Evolutionary conservation across 2,329 filamentous ascomycete species (phyloP).

Genomic region (Beauveria medogensis): DNA sequence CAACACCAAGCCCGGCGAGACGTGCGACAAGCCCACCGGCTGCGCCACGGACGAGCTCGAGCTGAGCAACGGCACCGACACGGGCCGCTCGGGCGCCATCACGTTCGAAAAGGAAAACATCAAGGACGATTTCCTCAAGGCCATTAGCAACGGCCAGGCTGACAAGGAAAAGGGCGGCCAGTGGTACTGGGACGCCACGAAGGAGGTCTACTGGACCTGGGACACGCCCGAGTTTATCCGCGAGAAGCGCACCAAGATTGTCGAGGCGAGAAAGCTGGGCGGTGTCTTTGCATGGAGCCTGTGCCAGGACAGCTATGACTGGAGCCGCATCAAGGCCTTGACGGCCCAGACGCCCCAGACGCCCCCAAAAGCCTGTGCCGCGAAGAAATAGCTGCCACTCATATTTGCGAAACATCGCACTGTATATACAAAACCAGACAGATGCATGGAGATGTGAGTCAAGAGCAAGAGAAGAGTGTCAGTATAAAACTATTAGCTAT

Average conservation of each 20-base stretch:
- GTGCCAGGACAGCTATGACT: constrained; percentile 38
- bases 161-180: constrained; percentile 43
- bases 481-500: too few species aligned
- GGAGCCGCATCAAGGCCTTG: constrained; percentile 35
- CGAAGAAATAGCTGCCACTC: too few species aligned
- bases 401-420: too few species aligned
- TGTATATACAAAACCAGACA: too few species aligned
- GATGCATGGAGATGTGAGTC: too few species aligned
- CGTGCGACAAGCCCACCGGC: constrained; percentile 43
- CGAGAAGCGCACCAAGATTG: constrained; percentile 38
- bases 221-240: constrained; percentile 41
- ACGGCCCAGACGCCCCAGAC: too few species aligned
- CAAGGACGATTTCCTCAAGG: constrained; percentile 30
- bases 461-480: too few species aligned
- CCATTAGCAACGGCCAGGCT: constrained; percentile 31
- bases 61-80: constrained; percentile 50
- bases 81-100: constrained; percentile 37
- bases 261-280: constrained; percentile 33
- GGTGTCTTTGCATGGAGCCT: constrained; percentile 48
- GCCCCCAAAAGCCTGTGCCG: too few species aligned
- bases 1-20: constrained; percentile 37
- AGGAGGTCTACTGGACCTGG: constrained; percentile 46
- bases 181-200: constrained; percentile 43
- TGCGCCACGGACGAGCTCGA: constrained; percentile 54
- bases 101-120: constrained; percentile 31